Evolutionary conservation across 192 early-diverging fungal genomes (phyloP), one percentile per base, ranked within the genome.

Genomic region (Spinellus fusiger): DNA sequence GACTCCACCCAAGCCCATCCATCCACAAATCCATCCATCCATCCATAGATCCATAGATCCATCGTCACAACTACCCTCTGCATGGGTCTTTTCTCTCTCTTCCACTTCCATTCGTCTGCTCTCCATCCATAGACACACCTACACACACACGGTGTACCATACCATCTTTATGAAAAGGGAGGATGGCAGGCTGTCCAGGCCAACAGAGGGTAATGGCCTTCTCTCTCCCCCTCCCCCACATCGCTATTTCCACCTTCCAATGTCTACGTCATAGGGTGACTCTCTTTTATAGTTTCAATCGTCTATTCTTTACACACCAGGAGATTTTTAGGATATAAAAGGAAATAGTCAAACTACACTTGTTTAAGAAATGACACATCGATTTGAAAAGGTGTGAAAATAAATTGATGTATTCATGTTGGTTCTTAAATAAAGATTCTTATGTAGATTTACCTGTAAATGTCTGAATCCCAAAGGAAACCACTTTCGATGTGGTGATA

Each of bases 131-230:
- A n/a, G n/a, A n/a, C n/a, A 35, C 29, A 8, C 34, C 12, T 29
- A n/a, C 25, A 34, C 5, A 34, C 55, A 31, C 23, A 34, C 12
- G 32, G 32, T 22, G 29, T 34, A 35, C 23, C 57, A 59, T 59
- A 59, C 57, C 57, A 59, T 59, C 57, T 35, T 59, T 40, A 59
- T 28, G 34, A 26, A 37, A 40, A 31, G 40, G 40, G 40, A 59
- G 23, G 55, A 56, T 56, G 29, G 40, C 18, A 44, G 40, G 10
- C 18, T n/a, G 40, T 18, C 40, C 13, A n/a, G 40, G 40, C 15
- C 15, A 44, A 18, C 40, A 12, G 40, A 44, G 15, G 40, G 18
- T 44, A 44, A n/a, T 44, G 40, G 40, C 40, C n/a, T n/a, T n/a
- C n/a, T n/a, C n/a, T n/a, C n/a, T n/a, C n/a, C n/a, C n/a, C n/a